Evolutionary conservation across 164 flowering plant genomes (phyloP), one percentile per base, ranked within the genome.

Genomic region (Platanus orientalis): DNA sequence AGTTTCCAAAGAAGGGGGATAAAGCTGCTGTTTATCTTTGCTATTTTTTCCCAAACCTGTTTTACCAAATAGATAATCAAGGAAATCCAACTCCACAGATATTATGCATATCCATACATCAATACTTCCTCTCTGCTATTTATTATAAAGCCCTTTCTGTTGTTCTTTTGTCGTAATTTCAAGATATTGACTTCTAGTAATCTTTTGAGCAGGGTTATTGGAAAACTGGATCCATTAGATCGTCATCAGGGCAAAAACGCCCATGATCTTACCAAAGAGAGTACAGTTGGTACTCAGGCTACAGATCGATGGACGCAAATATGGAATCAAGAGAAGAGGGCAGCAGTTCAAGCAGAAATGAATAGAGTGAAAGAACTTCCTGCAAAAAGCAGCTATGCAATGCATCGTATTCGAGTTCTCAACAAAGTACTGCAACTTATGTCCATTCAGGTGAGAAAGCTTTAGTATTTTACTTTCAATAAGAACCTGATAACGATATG

Each of bases 341-440:
- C 73, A 7, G 86, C 81, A 49, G 85, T 84, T 63, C 67, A 80
- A 36, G 83, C 79, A 67, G 95, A 88, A 75, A 67, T 88, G 67
- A 75, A 73, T 56, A 82, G 86, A 67, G 72, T 88, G 80, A 79
- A 65, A 36, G 67, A 75, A 55, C 84, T 88, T 40, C 97, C 97
- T 63, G 61, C 77, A 19, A 78, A 74, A 60, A 88, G 97, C 75
- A 58, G 66, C 42, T 88, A 84, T 70, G 92, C 80, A 29, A 63
- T 75, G 53, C 92, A 90, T 64, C 88, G 92, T 32, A 50, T 74
- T 61, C 79, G 84, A 13, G 87, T 86, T 49, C 84, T 90, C 45
- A 85, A 81, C 74, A 86, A 88, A 76, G 69, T 88, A 28, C 58
- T 82, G 60, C 84, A 85, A 44, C 97, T 90, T 49, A 65, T 88